phyloP scores from a whole-genome alignment of 2,329 filamentous ascomycete genomes.

The Colletotrichum caudatum region DNA sequence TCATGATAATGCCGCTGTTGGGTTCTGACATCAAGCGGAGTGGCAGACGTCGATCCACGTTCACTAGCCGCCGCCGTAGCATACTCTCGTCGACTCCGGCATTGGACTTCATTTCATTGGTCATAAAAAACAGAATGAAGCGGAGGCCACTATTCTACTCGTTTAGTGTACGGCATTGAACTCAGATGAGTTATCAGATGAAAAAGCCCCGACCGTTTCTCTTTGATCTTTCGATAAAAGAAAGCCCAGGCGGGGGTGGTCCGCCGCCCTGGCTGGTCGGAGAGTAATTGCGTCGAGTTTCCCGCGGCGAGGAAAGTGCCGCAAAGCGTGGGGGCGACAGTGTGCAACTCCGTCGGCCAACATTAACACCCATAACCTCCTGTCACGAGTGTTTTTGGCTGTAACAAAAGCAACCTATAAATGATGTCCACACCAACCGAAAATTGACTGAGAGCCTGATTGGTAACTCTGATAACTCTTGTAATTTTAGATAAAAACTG shows the following conservation, averaged over 20 bases:
- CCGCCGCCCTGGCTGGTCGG: background rate
- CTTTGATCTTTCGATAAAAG: background rate
- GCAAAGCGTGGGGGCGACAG: background rate
- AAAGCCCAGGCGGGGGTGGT: too few species aligned
- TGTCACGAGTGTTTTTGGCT: background rate
- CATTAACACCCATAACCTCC: background rate
- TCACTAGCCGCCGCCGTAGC: too few species aligned
- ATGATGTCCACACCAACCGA: background rate
- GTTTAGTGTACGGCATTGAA: conserved; percentile 24
- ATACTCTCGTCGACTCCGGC: too few species aligned
- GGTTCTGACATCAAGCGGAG: too few species aligned
- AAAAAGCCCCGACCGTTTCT: background rate
- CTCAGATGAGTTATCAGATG: conserved; percentile 47
- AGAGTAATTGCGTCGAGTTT: background rate
- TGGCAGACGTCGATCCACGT: too few species aligned
- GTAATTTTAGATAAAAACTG: too few species aligned
- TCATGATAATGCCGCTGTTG: too few species aligned
- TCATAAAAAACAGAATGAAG: too few species aligned
- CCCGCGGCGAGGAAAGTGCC: background rate
- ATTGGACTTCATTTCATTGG: too few species aligned
- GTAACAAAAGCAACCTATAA: background rate
- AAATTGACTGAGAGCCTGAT: background rate
- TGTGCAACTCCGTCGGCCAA: background rate
- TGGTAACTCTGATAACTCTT: too few species aligned
- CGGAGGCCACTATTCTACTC: too few species aligned